Base-by-base conservation (phyloP, 2,329 filamentous ascomycete species). In the Phoma sp. region DNA sequence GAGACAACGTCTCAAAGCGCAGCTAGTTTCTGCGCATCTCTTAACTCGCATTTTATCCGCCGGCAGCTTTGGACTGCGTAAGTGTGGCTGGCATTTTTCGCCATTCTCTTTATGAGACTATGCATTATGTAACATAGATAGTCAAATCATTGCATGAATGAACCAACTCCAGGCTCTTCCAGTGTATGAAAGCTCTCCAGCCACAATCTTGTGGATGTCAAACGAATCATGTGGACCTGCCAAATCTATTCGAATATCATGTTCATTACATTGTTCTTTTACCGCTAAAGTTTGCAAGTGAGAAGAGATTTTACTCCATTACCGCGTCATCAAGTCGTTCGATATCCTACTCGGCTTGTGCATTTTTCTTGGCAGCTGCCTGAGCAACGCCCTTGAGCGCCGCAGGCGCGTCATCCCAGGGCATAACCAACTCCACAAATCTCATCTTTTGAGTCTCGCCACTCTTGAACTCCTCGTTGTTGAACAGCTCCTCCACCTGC, bases 351-450 rank as follows among this genome's bases (percentile, higher is more conserved):
- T 59, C 60, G 9, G 47, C 53, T 61, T 61, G 57, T 2, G 66
- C 61, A 57, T 93, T 93, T 45, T 80, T 85, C 76, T 78, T 86
- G 5, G 89, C 89, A 40, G 86, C 87, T 4, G 87, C 86, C 72
- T 89, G 82, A 0, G 89, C 88, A 22, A 89, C 91, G 68, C 86
- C 75, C 65, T 88, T 84, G 63, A 96, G 74, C 4, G 85, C 85
- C 42, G 81, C 79, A 0, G 91, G 91, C 10, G 90, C 90, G 75
- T 96, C 91, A 56, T 91, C 83, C 75, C 84, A 88, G 8, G 86
- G 87, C 85, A 96, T 91, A 67, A 90, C 88, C 44, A 96, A 68
- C 79, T 96, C 91, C 37, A 96, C 90, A 69, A 96, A 86, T 73
- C 92, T 81, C 61, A 88, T 62, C 64, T 71, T 68, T n/a, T 69